phyloP scores from a whole-genome alignment of 1,139 yeast species.

The Hyphopichia pseudoburtonii region DNA sequence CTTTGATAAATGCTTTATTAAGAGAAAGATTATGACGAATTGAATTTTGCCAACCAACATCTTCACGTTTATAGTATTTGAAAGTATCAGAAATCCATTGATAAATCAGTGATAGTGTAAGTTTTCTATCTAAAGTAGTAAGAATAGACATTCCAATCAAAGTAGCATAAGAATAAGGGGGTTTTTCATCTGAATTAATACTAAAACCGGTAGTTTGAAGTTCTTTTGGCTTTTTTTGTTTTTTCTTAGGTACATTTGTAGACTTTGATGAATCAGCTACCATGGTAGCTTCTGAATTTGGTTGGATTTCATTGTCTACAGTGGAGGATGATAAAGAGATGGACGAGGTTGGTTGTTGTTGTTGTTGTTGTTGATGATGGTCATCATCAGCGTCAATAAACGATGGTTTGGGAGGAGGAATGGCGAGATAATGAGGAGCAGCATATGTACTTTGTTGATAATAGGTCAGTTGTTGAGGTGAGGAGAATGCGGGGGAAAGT shows the following conservation, averaged over 20 bases:
- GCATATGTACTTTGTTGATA: neutral
- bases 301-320: neutral
- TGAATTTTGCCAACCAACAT: constrained; percentile 93
- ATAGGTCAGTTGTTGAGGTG: constrained; percentile 31
- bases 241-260: constrained; percentile 18
- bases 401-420: constrained; percentile 17
- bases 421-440: constrained; percentile 1
- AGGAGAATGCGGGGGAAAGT: constrained; percentile 52
- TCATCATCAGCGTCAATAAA: constrained; percentile 6
- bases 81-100: constrained; percentile 90
- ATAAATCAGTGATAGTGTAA: constrained; percentile 89
- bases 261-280: constrained; percentile 14
- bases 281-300: constrained; percentile 6
- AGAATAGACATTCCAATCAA: constrained; percentile 92
- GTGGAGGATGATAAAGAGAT: neutral
- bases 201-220: constrained; percentile 32
- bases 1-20: constrained; percentile 85
- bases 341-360: neutral
- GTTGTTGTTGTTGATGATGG: neutral
- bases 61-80: constrained; percentile 77
- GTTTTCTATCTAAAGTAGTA: constrained; percentile 73
- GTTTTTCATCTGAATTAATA: constrained; percentile 58
- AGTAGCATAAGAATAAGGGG: constrained; percentile 93
- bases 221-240: constrained; percentile 26
- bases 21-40: constrained; percentile 82